Conservation (phyloP, 257 asterid species). For the Petrea volubilis region DNA sequence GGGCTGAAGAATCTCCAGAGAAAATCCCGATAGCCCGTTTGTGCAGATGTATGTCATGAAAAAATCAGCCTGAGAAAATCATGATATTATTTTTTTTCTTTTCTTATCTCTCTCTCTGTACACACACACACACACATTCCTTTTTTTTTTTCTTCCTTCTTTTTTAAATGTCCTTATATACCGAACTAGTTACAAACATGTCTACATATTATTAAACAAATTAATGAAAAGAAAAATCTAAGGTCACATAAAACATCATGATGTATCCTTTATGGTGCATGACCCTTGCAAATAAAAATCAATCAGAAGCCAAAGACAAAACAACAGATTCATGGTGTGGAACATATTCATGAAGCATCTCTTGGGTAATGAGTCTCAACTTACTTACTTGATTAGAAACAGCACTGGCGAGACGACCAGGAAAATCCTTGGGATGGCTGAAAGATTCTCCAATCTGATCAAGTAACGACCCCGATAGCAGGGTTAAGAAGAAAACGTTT, state of each 20-base stretch:
- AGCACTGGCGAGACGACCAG: conserved; percentile 83
- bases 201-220: neutral
- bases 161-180: too few relatives aligned
- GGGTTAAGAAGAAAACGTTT: conserved; percentile 80
- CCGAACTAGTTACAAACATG: neutral
- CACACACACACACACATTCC: too few relatives aligned
- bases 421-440: conserved; percentile 77
- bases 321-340: neutral
- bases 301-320: neutral
- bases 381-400: conserved; percentile 82
- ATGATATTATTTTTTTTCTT: too few relatives aligned
- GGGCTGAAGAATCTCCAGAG: conserved; percentile 94
- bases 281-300: neutral
- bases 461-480: conserved; percentile 88
- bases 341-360: neutral
- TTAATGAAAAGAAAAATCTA: neutral
- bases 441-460: conserved; percentile 88
- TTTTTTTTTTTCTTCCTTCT: too few relatives aligned
- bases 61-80: conserved; percentile 78
- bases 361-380: neutral
- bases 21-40: conserved; percentile 85
- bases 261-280: neutral
- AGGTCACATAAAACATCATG: neutral
- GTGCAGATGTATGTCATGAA: conserved; percentile 88
- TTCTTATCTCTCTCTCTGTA: too few relatives aligned